Evolutionary conservation across 2,329 filamentous ascomycete genomes (phyloP).

Genomic region (Dendrostoma leiphaemia): DNA sequence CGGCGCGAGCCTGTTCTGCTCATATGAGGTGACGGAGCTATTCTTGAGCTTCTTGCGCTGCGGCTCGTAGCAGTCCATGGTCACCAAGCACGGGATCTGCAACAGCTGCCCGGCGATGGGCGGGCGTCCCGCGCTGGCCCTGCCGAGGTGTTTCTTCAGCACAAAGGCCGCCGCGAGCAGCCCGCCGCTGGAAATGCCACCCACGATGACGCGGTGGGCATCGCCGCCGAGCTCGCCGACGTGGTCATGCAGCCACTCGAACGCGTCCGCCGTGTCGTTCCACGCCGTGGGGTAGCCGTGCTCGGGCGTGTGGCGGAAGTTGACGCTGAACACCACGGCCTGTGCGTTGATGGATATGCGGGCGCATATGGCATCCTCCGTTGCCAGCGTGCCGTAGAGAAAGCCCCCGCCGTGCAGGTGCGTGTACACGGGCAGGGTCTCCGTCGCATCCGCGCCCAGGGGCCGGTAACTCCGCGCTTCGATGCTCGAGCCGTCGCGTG

Average conservation of each 20-base stretch:
- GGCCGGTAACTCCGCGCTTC: conserved; percentile 48
- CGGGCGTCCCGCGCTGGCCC: conserved; percentile 19
- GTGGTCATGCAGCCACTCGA: conserved; percentile 51
- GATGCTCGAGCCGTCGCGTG: conserved; percentile 43
- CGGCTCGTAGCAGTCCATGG: conserved; percentile 25
- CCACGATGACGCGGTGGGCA: conserved; percentile 34
- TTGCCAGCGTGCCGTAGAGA: conserved; percentile 49
- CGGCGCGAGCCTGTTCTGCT: conserved; percentile 46
- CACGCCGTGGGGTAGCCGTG: conserved; percentile 49
- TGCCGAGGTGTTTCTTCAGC: conserved; percentile 33
- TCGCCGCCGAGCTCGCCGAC: conserved; percentile 37
- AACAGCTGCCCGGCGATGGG: conserved; percentile 48
- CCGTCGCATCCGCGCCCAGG: conserved; percentile 26
- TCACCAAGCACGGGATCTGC: conserved; percentile 47
- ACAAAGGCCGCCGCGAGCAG: conserved; percentile 32
- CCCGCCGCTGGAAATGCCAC: conserved; percentile 42
- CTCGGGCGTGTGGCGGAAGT: conserved; percentile 59
- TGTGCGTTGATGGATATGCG: conserved; percentile 40
- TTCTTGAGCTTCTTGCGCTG: conserved; percentile 36
- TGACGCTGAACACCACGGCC: conserved; percentile 51
- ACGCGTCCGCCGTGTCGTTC: conserved; percentile 52
- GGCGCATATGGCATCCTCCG: conserved; percentile 52
- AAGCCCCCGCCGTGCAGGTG: conserved; percentile 58
- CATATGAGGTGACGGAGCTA: conserved; percentile 40
- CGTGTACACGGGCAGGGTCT: conserved; percentile 46